Evolutionary conservation across 1,139 yeast genomes (phyloP).

Genomic region (Scheffersomyces insectosa): DNA sequence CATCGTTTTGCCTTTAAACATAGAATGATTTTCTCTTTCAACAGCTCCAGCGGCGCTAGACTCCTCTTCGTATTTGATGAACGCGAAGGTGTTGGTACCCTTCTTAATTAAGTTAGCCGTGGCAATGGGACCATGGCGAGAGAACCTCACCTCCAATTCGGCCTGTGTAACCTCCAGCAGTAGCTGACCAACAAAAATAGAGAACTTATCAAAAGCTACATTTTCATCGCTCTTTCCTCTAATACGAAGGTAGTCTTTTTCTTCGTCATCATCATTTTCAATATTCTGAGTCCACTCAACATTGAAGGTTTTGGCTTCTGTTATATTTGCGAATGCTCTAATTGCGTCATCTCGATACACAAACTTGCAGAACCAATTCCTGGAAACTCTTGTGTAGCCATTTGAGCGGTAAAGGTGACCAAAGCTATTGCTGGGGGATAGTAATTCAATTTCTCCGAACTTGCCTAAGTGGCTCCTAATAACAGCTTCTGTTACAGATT

Average conservation of each 20-base stretch:
- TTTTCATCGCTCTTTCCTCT: background rate
- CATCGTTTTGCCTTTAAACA: conserved; percentile 70
- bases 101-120: conserved; percentile 53
- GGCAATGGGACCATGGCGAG: conserved; percentile 62
- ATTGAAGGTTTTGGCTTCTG: conserved; percentile 50
- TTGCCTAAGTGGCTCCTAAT: conserved; percentile 42
- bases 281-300: conserved; percentile 89
- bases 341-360: conserved; percentile 90
- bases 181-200: conserved; percentile 78
- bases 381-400: conserved; percentile 16
- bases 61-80: conserved; percentile 62
- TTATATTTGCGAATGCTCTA: conserved; percentile 73
- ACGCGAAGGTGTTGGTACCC: conserved; percentile 63
- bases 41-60: conserved; percentile 83
- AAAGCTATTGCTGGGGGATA: conserved; percentile 50
- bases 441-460: conserved; percentile 76
- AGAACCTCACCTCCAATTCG: conserved; percentile 58
- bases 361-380: conserved; percentile 78
- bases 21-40: conserved; percentile 77
- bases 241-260: background rate
- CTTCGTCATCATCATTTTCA: conserved; percentile 27
- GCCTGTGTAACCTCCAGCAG: conserved; percentile 54
- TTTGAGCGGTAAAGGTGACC: conserved; percentile 30
- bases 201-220: conserved; percentile 59
- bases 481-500: conserved; percentile 22